Evolutionary conservation across 768 basidiomycete species (phyloP).

Genomic region (Omphalotus guepiniiformis): DNA sequence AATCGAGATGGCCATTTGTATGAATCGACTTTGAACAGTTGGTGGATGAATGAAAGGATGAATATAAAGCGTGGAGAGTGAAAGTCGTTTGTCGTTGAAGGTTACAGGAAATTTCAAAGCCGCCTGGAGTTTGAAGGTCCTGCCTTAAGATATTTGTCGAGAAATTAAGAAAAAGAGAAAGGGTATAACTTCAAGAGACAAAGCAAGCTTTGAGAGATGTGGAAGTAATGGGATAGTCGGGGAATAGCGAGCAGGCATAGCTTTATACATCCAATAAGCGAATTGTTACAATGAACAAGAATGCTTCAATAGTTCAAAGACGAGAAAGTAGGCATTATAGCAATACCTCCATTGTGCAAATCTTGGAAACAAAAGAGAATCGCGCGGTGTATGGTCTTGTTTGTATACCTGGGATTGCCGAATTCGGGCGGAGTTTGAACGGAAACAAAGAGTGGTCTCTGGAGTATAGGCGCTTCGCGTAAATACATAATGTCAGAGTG

Average conservation of each 20-base stretch:
- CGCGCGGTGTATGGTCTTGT: too few relatives aligned
- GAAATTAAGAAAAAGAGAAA: slow-evolving; percentile 14
- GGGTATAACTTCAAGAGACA: slow-evolving; percentile 17
- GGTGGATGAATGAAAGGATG: neutral
- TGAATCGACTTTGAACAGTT: neutral
- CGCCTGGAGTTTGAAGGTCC: slow-evolving; percentile 35
- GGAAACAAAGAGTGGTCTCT: too few relatives aligned
- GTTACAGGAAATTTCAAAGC: slow-evolving; percentile 22
- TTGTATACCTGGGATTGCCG: too few relatives aligned
- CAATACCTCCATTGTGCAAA: slow-evolving; percentile 12
- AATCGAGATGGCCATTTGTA: slow-evolving; percentile 1
- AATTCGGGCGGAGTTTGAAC: too few relatives aligned
- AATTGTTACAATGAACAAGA: neutral
- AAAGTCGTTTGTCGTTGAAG: slow-evolving; percentile 9
- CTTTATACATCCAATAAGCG: slow-evolving; percentile 26
- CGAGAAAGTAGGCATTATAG: slow-evolving; percentile 5
- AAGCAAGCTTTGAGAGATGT: slow-evolving; percentile 19
- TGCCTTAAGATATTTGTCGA: slow-evolving; percentile 27
- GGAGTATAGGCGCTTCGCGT: too few relatives aligned
- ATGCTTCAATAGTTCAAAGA: neutral
- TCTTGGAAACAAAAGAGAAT: slow-evolving; percentile 7
- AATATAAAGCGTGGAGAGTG: neutral
- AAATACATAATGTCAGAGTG: too few relatives aligned
- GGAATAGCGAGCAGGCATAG: slow-evolving; percentile 10
- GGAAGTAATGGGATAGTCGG: slow-evolving; percentile 13